Evolutionary conservation across 768 basidiomycete genomes (phyloP).

Genomic region (Lactarius hengduanensis): DNA sequence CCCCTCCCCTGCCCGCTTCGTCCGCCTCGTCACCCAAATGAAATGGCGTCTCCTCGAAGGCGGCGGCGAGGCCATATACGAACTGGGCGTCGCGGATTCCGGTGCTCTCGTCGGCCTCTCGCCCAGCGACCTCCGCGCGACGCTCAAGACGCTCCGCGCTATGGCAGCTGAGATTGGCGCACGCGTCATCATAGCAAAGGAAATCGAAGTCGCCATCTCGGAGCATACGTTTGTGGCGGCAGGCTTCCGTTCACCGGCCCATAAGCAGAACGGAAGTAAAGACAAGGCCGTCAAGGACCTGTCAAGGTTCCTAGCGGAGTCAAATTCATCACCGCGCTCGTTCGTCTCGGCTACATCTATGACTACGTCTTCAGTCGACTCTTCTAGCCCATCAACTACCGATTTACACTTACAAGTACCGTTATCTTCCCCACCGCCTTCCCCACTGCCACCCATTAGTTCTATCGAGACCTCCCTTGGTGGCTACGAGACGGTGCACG

Average conservation of each 20-base stretch:
- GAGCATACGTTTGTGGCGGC: conserved; percentile 42
- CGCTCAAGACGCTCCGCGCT: conserved; percentile 82
- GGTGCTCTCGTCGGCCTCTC: conserved; percentile 83
- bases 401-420: not conserved
- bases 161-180: conserved; percentile 96
- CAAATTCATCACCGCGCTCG: conserved; percentile 16
- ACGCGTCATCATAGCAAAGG: conserved; percentile 86
- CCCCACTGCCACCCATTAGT: conserved; percentile 5
- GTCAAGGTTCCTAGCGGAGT: not conserved
- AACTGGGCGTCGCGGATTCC: conserved; percentile 72
- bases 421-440: not conserved
- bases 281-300: conserved; percentile 6
- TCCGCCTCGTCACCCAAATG: conserved; percentile 88
- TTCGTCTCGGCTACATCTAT: conserved; percentile 9
- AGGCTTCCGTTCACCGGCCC: conserved; percentile 39
- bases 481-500: not conserved
- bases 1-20: conserved; percentile 73
- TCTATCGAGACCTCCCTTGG: conserved; percentile 2
- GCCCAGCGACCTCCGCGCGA: conserved; percentile 70
- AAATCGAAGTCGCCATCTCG: conserved; percentile 69
- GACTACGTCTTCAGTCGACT: conserved; percentile 17
- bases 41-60: conserved; percentile 81
- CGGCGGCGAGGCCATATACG: conserved; percentile 55
- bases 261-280: conserved; percentile 34
- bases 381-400: not conserved